Conservation (phyloP, 2,329 filamentous ascomycete species). For the Ilyonectria mors-panacis region DNA sequence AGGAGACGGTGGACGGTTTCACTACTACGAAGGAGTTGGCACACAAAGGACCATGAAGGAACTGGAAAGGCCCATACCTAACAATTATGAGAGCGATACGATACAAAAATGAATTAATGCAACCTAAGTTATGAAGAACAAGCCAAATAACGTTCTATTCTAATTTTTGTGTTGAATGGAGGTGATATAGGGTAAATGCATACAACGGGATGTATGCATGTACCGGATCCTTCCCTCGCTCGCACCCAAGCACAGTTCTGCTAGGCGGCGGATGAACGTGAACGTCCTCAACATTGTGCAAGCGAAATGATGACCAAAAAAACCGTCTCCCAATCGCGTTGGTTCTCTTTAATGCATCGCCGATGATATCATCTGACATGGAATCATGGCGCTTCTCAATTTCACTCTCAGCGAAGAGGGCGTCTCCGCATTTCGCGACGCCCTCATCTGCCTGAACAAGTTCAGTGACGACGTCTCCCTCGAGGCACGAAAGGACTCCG, state of each 20-base stretch:
- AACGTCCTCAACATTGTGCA: not conserved
- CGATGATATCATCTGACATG: not conserved
- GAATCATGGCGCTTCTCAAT: conserved; percentile 72
- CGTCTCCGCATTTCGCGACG: conserved; percentile 79
- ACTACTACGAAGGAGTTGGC: not conserved
- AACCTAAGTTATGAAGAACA: not conserved
- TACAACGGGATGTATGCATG: conserved; percentile 12
- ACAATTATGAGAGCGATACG: not conserved
- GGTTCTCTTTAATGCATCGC: not conserved
- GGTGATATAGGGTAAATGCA: conserved; percentile 9
- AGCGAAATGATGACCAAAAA: conserved; percentile 9
- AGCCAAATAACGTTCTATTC: not conserved
- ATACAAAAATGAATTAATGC: conserved; percentile 8
- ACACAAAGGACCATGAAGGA: not conserved
- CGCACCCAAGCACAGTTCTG: too few relatives aligned
- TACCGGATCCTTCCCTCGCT: conserved; percentile 2
- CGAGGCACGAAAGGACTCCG: conserved; percentile 79
- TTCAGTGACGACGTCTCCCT: conserved; percentile 86
- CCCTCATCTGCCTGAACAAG: conserved; percentile 81
- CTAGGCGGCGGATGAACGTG: not conserved
- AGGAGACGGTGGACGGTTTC: not conserved
- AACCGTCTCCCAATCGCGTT: not conserved
- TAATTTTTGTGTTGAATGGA: not conserved
- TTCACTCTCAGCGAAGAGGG: conserved; percentile 84
- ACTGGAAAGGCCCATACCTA: not conserved